A percentile compares a stretch with the other conserved stretches of the same genome.
phyloP scores from a whole-genome alignment of 169 alveolate genomes.

The Cystoisospora suis region DNA sequence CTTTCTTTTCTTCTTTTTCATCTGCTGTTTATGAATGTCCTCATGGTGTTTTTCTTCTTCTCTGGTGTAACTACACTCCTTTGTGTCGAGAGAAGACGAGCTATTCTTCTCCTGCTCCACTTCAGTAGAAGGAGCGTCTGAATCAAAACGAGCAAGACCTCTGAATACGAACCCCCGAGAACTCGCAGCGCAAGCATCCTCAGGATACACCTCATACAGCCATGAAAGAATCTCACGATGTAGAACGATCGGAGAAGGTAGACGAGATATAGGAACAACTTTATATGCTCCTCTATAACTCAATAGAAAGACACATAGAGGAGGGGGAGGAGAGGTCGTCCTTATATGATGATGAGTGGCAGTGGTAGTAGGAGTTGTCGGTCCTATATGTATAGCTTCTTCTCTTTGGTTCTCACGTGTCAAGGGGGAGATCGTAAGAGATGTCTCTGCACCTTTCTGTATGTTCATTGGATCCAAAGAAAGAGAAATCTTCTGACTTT shows the following conservation, averaged over 20 bases:
- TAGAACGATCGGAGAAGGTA: not conserved
- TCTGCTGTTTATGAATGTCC: too few relatives aligned
- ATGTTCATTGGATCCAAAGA: too few relatives aligned
- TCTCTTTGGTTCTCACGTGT: too few relatives aligned
- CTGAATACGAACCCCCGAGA: not conserved
- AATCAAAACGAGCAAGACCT: not conserved
- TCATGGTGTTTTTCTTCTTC: not conserved
- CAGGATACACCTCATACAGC: not conserved
- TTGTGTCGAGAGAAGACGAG: too few relatives aligned
- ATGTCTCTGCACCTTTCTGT: too few relatives aligned
- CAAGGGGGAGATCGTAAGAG: too few relatives aligned
- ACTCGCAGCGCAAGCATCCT: constrained; percentile 8
- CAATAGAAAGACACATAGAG: not conserved
- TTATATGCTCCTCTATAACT: not conserved
- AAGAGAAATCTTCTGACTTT: too few relatives aligned
- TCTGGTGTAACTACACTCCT: too few relatives aligned
- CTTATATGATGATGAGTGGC: too few relatives aligned
- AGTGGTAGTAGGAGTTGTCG: too few relatives aligned
- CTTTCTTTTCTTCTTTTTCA: too few relatives aligned
- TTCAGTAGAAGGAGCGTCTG: not conserved
- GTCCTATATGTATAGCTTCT: too few relatives aligned
- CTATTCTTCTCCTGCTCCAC: not conserved
- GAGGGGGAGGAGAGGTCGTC: not conserved
- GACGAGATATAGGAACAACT: not conserved
- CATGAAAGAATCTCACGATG: not conserved